Base-by-base conservation (phyloP, 1,284 basidiomycete species). In the Sporisorium graminicola region DNA sequence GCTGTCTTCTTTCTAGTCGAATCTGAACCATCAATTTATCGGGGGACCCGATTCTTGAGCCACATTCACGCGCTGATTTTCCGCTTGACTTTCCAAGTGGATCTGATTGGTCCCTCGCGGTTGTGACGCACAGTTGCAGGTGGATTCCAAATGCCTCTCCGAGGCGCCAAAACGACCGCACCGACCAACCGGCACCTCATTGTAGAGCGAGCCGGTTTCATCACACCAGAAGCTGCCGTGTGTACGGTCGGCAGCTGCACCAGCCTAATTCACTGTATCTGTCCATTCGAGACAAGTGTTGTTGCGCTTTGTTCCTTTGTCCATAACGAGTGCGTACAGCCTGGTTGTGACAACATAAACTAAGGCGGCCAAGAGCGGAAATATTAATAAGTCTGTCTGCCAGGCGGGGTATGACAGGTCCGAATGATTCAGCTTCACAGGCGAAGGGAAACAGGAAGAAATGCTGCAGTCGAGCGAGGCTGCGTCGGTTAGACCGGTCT, bases 281-380 rank as follows among this genome's bases (percentile, higher is more conserved):
- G n/a, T n/a, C n/a, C n/a, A n/a, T n/a, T n/a, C n/a, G n/a, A n/a
- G n/a, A n/a, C n/a, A n/a, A n/a, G n/a, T n/a, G n/a, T n/a, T n/a
- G n/a, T n/a, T n/a, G n/a, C n/a, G n/a, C n/a, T n/a, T n/a, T n/a
- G n/a, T n/a, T n/a, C n/a, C n/a, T n/a, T n/a, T n/a, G n/a, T n/a
- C n/a, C n/a, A n/a, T n/a, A n/a, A n/a, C n/a, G n/a, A n/a, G n/a
- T n/a, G n/a, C n/a, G n/a, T n/a, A n/a, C n/a, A n/a, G n/a, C n/a
- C n/a, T n/a, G n/a, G n/a, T n/a, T n/a, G n/a, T n/a, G n/a, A n/a
- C n/a, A 4, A 31, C 13, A 2, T 31, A 46, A 9, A 29, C 7
- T 22, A 46, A 9, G 35, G 59, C 59, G 65, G 65, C 62, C 44
- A 58, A 58, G 59, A 35, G 47, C 65, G 65, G 65, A 62, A 62